A percentile compares a stretch with the other conserved stretches of the same genome.
These are phyloP conservation scores for Rutstroemia sp. DNA, from an alignment of 2,329 filamentous ascomycete species.

Conservation along the genomic window DNA sequence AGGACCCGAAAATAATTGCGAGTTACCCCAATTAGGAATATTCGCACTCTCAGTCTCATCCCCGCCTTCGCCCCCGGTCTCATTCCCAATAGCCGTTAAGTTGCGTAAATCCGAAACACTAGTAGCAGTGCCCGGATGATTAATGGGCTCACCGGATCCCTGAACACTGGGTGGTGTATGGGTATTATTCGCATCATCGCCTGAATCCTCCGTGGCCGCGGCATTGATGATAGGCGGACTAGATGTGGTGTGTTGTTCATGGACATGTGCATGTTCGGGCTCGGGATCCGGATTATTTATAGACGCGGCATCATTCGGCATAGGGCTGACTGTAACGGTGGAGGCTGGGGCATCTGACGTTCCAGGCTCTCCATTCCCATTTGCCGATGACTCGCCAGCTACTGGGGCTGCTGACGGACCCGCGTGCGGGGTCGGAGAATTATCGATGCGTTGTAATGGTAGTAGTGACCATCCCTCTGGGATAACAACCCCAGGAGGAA, in stretches of 20 bases:
- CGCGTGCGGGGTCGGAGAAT: slow-evolving; percentile 5
- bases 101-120: not conserved
- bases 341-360: slow-evolving; percentile 16
- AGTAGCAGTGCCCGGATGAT: not conserved
- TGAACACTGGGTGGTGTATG: slow-evolving; percentile 19
- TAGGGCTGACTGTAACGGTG: slow-evolving; percentile 5
- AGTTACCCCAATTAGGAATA: slow-evolving; percentile 7
- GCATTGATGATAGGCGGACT: slow-evolving; percentile 14
- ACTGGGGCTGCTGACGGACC: slow-evolving; percentile 9
- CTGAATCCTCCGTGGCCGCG: not conserved
- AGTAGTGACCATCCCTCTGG: slow-evolving; percentile 59
- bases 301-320: not conserved
- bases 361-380: slow-evolving; percentile 7
- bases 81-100: not conserved
- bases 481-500: slow-evolving; percentile 57
- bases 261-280: too few relatives aligned
- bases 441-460: slow-evolving; percentile 45
- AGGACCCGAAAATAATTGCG: slow-evolving; percentile 21
- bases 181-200: slow-evolving; percentile 9
- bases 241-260: slow-evolving; percentile 16
- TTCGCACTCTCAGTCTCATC: not conserved
- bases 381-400: slow-evolving; percentile 17
- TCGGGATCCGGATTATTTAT: slow-evolving; percentile 23
- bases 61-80: too few relatives aligned
- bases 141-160: slow-evolving; percentile 8